Percentiles rank a stretch among this genome's conserved stretches.
Evolutionary conservation across 1,284 basidiomycete species (phyloP).

Genomic region (Veloporphyrellus conicus): DNA sequence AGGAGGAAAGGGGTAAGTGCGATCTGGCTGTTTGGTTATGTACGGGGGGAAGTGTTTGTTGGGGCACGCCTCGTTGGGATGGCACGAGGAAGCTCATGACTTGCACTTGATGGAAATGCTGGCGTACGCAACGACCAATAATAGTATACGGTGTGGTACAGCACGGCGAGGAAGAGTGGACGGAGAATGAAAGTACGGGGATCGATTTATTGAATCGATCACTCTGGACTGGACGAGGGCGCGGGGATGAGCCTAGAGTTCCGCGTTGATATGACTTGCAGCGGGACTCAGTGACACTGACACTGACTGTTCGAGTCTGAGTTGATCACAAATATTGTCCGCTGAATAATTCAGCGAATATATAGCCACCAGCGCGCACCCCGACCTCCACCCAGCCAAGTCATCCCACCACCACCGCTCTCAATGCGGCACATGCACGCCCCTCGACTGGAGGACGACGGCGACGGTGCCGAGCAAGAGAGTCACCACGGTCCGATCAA

Average conservation of each 20-base stretch:
- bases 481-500: slow-evolving; percentile 22
- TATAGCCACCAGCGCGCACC: slow-evolving; percentile 11
- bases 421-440: neutral
- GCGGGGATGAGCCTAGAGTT: slow-evolving; percentile 8
- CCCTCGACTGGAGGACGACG: slow-evolving; percentile 2
- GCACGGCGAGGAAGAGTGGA: slow-evolving; percentile 11
- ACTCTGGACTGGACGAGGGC: neutral
- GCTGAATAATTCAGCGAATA: slow-evolving; percentile 28
- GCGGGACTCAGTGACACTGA: too few species aligned
- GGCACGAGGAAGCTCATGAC: slow-evolving; percentile 46
- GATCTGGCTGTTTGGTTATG: slow-evolving; percentile 35
- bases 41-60: slow-evolving; percentile 28
- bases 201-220: slow-evolving; percentile 19
- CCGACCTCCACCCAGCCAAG: neutral
- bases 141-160: slow-evolving; percentile 19
- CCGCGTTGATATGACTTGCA: too few species aligned
- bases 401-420: neutral
- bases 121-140: slow-evolving; percentile 18
- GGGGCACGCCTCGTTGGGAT: slow-evolving; percentile 36
- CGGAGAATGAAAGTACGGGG: slow-evolving; percentile 20
- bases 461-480: slow-evolving; percentile 26
- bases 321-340: slow-evolving; percentile 25
- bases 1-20: slow-evolving; percentile 37
- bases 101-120: slow-evolving; percentile 19
- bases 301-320: too few species aligned